Base-by-base conservation (phyloP, 306 rosid genomes). In the Acacia melanoxylon region DNA sequence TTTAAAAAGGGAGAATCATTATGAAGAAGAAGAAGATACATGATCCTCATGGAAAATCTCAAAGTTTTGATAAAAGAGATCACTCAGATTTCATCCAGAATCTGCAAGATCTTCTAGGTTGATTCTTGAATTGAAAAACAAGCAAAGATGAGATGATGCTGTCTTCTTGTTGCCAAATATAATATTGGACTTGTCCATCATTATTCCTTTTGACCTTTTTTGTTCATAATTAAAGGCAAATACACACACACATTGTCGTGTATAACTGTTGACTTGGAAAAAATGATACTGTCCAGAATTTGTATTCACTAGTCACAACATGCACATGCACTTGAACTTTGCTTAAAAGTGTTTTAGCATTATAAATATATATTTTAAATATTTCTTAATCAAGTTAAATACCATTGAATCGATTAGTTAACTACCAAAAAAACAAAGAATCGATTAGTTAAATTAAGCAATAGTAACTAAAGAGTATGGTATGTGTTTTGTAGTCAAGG, bases 11-110 rank as follows among this genome's bases (percentile, higher is more conserved):
- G 81, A 73, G 56, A 35, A 37, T 77, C 84, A 88, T 87, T 68
- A 69, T 78, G 79, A 86, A 37, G 67, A 76, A 76, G 82, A 82
- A 44, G 67, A 76, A 78, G 81, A 84, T 82, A 78, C 40, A 87
- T 77, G 88, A 91, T 87, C 90, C 88, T 83, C 72, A 13, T 42
- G 27, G 76, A 29, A 89, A 90, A 89, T 88, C 79, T 86, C 97
- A 91, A 90, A 87, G 91, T 86, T 89, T 87, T 91, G 92, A 90
- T 90, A 90, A 90, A 49, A 78, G 89, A 8, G 88, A 94, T 90
- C 91, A 86, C 75, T 88, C 87, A 85, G 94, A 92, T 94, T 89
- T 88, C 89, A 74, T 88, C 68, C 81, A 89, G 83, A 89, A 89
- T 94, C 97, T 90, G 24, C 25, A 61, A 63, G 91, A 93, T 90